Evolutionary conservation across 768 basidiomycete genomes (phyloP).

Genomic region (Thelephora aurantiotincta): DNA sequence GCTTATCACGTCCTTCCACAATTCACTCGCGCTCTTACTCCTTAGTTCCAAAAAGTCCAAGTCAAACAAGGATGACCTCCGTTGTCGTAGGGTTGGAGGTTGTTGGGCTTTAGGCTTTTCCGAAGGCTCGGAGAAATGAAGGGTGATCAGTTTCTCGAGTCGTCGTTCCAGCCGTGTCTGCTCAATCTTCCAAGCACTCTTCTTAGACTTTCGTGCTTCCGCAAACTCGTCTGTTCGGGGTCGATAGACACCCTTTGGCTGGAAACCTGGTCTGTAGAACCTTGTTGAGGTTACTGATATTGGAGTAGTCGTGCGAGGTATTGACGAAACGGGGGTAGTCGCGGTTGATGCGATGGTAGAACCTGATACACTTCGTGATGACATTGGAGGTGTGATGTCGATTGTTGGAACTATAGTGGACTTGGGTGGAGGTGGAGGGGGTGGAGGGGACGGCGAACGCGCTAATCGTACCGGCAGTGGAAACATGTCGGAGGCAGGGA

Average conservation of each 20-base stretch:
- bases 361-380: background rate
- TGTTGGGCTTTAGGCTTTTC: constrained; percentile 4
- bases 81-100: constrained; percentile 11
- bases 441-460: constrained; percentile 11
- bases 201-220: constrained; percentile 23
- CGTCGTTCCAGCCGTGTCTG: constrained; percentile 74
- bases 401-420: background rate
- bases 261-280: constrained; percentile 85
- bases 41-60: constrained; percentile 42
- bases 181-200: constrained; percentile 50
- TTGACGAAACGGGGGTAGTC: constrained; percentile 7
- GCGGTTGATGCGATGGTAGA: background rate
- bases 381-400: background rate
- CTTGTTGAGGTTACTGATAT: constrained; percentile 20
- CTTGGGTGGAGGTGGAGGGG: constrained; percentile 1
- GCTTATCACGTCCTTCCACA: constrained; percentile 54
- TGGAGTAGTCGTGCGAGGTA: constrained; percentile 8
- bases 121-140: constrained; percentile 42
- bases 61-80: constrained; percentile 63
- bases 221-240: constrained; percentile 76
- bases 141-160: constrained; percentile 71
- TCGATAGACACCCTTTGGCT: constrained; percentile 75
- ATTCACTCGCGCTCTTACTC: constrained; percentile 48
- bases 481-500: constrained; percentile 7
- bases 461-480: constrained; percentile 8